These are phyloP conservation scores for Gossypium trilobum DNA, from an alignment of 441 rosid genomes.

Conservation along the genomic window DNA sequence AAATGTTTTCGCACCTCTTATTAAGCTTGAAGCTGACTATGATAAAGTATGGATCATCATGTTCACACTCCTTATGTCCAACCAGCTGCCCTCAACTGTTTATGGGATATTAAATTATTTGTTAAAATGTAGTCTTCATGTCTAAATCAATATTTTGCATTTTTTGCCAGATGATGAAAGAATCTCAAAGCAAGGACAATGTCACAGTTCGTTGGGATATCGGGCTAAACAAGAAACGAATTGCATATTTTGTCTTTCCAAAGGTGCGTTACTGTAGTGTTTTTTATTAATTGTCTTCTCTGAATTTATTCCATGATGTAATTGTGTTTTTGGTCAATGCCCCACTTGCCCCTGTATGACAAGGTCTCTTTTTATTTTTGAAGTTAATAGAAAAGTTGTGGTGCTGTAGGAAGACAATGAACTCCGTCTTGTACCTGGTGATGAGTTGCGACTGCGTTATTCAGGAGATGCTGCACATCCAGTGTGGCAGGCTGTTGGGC, in stretches of 20 bases:
- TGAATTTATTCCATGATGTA: background rate
- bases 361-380: background rate
- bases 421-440: conserved; percentile 90
- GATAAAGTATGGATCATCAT: conserved; percentile 57
- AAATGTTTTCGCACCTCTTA: conserved; percentile 99
- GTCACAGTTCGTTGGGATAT: conserved; percentile 94
- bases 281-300: background rate
- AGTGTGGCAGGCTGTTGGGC: conserved; percentile 98
- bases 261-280: conserved; percentile 45
- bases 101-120: background rate
- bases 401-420: conserved; percentile 85
- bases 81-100: background rate
- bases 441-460: conserved; percentile 87
- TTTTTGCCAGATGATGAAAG: conserved; percentile 84
- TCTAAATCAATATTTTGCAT: conserved; percentile 16
- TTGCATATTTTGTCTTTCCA: conserved; percentile 92
- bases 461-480: conserved; percentile 97
- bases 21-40: conserved; percentile 99
- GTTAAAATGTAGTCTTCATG: background rate
- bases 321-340: background rate
- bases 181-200: conserved; percentile 98
- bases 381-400: conserved; percentile 17
- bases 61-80: background rate
- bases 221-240: conserved; percentile 92
- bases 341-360: background rate